phyloP scores from a whole-genome alignment of 257 asterid genomes.

The Dorcoceras hygrometricum region DNA sequence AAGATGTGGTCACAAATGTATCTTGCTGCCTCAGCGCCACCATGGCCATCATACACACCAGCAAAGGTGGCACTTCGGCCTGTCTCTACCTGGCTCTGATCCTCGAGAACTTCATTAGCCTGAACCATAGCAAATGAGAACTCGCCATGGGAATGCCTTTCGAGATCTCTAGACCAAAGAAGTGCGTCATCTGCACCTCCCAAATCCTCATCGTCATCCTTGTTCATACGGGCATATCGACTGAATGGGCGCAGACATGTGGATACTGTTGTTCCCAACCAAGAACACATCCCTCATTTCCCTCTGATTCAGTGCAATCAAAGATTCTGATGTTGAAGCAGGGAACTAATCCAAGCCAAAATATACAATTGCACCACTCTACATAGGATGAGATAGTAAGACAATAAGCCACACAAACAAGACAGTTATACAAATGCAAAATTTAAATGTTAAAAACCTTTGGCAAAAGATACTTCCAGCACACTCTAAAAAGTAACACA shows the following conservation, averaged over 20 bases:
- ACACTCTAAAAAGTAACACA: conserved; percentile 1
- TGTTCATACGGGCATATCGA: conserved; percentile 74
- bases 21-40: conserved; percentile 67
- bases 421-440: background rate
- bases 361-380: conserved; percentile 17
- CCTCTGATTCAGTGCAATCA: conserved; percentile 36
- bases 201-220: conserved; percentile 47
- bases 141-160: conserved; percentile 70
- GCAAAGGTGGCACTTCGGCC: conserved; percentile 58
- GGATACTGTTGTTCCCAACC: conserved; percentile 52
- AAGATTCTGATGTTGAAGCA: conserved; percentile 29
- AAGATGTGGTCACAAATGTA: conserved; percentile 57
- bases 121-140: conserved; percentile 73
- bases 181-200: conserved; percentile 55
- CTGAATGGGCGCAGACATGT: conserved; percentile 64
- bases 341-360: conserved; percentile 26
- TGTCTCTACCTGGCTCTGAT: conserved; percentile 75
- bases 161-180: conserved; percentile 79
- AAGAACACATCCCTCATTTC: conserved; percentile 83
- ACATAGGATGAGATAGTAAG: conserved; percentile 2
- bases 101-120: conserved; percentile 68
- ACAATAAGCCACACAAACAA: conserved; percentile 1
- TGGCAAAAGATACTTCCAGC: background rate
- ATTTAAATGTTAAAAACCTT: background rate
- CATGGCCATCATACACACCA: conserved; percentile 91